Evolutionary conservation across 1,139 yeast genomes (phyloP).

Genomic region (Magnusiomyces fungicola): DNA sequence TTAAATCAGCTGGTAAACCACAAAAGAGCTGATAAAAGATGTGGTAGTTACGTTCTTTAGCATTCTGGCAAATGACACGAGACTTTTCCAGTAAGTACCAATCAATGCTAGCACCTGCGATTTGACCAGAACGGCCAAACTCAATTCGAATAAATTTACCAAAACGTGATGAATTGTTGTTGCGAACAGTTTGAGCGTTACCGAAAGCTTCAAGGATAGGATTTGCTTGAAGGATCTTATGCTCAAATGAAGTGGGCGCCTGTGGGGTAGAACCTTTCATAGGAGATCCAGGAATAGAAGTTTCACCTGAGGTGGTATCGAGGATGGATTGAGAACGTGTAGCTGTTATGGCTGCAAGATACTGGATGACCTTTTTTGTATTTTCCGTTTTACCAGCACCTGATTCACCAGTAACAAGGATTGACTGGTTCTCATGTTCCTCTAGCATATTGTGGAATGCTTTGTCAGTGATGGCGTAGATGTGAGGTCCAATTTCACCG

Average conservation of each 20-base stretch:
- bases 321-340: slow-evolving; percentile 23
- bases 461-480: slow-evolving; percentile 83
- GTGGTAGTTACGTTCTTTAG: slow-evolving; percentile 82
- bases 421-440: slow-evolving; percentile 74
- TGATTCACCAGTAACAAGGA: slow-evolving; percentile 94
- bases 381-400: slow-evolving; percentile 99
- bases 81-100: slow-evolving; percentile 93
- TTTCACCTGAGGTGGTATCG: slow-evolving; percentile 14
- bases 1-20: slow-evolving; percentile 51
- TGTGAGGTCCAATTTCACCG: slow-evolving; percentile 52
- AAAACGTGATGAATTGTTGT: slow-evolving; percentile 91
- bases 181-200: slow-evolving; percentile 91
- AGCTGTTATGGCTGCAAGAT: slow-evolving; percentile 69
- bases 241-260: slow-evolving; percentile 49
- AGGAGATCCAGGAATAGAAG: slow-evolving; percentile 10
- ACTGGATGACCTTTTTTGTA: slow-evolving; percentile 92
- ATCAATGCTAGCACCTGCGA: slow-evolving; percentile 86
- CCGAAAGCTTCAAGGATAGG: slow-evolving; percentile 96
- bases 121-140: slow-evolving; percentile 55
- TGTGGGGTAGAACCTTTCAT: slow-evolving; percentile 7
- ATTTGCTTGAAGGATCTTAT: slow-evolving; percentile 84
- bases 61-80: slow-evolving; percentile 75
- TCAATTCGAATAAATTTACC: slow-evolving; percentile 92
- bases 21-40: slow-evolving; percentile 78
- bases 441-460: slow-evolving; percentile 72